Evolutionary conservation across 495 filamentous ascomycete genomes (phyloP).

Genomic region (Aspergillus hancockii): DNA sequence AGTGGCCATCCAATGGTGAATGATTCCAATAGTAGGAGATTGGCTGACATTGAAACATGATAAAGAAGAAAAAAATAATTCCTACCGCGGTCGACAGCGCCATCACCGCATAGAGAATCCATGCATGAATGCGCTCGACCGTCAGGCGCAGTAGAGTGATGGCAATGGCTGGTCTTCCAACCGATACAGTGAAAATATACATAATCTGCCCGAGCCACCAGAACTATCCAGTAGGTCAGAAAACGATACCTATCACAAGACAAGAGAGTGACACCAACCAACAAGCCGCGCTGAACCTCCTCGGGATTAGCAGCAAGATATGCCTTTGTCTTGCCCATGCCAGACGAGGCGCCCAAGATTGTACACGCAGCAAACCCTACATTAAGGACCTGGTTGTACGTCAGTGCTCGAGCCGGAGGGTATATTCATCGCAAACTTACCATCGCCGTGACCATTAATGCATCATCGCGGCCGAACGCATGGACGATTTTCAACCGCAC

Average conservation of each 20-base stretch:
- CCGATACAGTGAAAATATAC: constrained; percentile 35
- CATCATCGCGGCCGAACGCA: constrained; percentile 38
- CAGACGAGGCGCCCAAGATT: constrained; percentile 30
- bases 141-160: constrained; percentile 42
- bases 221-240: constrained; percentile 19
- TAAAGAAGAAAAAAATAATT: constrained; percentile 35
- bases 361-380: constrained; percentile 31
- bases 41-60: constrained; percentile 38
- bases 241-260: background rate
- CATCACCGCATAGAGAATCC: constrained; percentile 34
- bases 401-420: background rate
- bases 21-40: constrained; percentile 37
- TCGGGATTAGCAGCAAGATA: constrained; percentile 27
- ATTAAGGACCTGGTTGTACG: constrained; percentile 22
- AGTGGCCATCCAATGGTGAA: constrained; percentile 23
- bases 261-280: constrained; percentile 24
- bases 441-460: constrained; percentile 33
- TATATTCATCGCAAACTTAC: constrained; percentile 15
- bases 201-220: constrained; percentile 38
- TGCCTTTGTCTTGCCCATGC: constrained; percentile 28
- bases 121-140: constrained; percentile 26
- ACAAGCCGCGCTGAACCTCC: constrained; percentile 24
- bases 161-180: constrained; percentile 39
- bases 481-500: constrained; percentile 32
- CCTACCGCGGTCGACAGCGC: constrained; percentile 24